Evolutionary conservation across 225 moss, liverwort and hornwort genomes (phyloP), one percentile per base, ranked within the genome.

Genomic region (Rhytidiadelphus loreus): DNA sequence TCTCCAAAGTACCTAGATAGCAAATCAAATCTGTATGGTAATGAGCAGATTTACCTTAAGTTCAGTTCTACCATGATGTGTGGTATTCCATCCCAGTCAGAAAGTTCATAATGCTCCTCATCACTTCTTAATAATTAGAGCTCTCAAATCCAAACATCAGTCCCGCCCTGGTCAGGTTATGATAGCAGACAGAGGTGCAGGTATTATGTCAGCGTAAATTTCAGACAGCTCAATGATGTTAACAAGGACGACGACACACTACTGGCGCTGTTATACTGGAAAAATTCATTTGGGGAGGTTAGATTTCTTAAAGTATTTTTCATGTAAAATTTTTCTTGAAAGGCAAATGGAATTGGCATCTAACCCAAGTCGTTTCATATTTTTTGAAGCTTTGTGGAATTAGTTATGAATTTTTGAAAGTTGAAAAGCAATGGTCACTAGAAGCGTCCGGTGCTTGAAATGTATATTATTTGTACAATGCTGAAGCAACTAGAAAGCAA

Each of bases 371-470:
- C 0, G 14, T 52, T 52, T 76, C 35, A 23, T 23, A 9, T 76
- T 13, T 35, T 76, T 13, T 52, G 3, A 5, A 76, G 22, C 13
- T 50, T 52, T 2, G 1, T 21, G 4, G 8, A 52, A 33, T 75
- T 52, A 50, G 5, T 33, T 50, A 21, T 52, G 13, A 77, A 23
- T 23, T 53, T 53, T 7, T 23, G 23, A 77, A 53, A 53, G 9
- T 23, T 35, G 2, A 35, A 50, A 12, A 0, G 0, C 4, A 12
- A 2, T 30, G 3, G 74, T 18, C 20, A 19, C 11, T 32, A 7
- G 1, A 44, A 28, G 20, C 0, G 0, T 30, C 2, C 4, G 7
- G 2, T 0, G 0, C 2, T 1, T 20, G 0, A 20, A 75, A 32
- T 20, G 20, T 50, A 32, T 5, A 33, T 1, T 50, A 2, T 13